Conservation (phyloP, 129 eudicot genomes). For the Scalesia atractyloides region DNA sequence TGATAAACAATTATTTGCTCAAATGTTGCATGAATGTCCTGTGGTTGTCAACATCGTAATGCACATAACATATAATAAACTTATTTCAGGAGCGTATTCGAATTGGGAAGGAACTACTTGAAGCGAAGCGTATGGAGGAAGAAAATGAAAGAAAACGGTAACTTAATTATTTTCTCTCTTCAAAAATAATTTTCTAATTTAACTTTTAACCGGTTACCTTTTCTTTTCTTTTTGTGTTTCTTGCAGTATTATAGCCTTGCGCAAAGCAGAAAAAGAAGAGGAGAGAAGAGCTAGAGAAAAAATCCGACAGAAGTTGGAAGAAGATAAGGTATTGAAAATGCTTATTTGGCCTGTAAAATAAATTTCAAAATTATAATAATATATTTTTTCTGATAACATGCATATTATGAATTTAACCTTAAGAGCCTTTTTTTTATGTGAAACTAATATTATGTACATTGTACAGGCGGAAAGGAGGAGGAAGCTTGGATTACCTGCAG, state of each 20-base stretch:
- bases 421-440: neutral
- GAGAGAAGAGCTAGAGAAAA: slow-evolving; percentile 90
- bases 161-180: neutral
- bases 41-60: slow-evolving; percentile 4
- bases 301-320: slow-evolving; percentile 80
- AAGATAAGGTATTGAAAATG: slow-evolving; percentile 66
- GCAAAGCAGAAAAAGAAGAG: slow-evolving; percentile 94
- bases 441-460: slow-evolving; percentile 12
- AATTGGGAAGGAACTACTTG: slow-evolving; percentile 82
- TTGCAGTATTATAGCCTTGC: slow-evolving; percentile 69
- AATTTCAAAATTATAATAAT: slow-evolving; percentile 1
- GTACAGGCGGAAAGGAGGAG: slow-evolving; percentile 89
- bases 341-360: neutral
- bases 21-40: neutral
- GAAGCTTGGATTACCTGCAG: slow-evolving; percentile 90
- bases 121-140: slow-evolving; percentile 93
- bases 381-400: neutral
- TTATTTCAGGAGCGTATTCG: slow-evolving; percentile 77
- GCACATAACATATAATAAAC: neutral
- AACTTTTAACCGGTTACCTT: neutral
- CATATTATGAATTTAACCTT: slow-evolving; percentile 9
- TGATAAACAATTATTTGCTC: slow-evolving; percentile 3
- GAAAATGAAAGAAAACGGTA: slow-evolving; percentile 97
- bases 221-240: neutral
- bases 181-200: neutral